These are phyloP conservation scores for Oryza officinalis DNA, from an alignment of 176 grass and related monocot genomes.

Conservation along the genomic window DNA sequence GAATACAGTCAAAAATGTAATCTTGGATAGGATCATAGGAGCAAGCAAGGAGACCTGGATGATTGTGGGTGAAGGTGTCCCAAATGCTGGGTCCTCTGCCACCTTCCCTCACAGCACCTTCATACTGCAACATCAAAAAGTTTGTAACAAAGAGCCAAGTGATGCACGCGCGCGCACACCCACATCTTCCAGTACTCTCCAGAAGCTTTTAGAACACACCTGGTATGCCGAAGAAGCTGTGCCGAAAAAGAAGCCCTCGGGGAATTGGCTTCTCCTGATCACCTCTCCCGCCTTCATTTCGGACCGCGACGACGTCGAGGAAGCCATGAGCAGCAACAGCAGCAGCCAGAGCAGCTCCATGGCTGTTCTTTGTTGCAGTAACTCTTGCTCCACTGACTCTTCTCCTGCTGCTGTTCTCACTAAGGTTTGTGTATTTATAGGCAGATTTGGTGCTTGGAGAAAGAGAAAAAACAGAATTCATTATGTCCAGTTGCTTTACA, in stretches of 20 bases:
- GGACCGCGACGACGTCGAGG: not conserved
- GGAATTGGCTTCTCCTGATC: conserved; percentile 50
- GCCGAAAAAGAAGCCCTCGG: conserved; percentile 66
- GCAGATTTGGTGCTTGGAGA: not conserved
- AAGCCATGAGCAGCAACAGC: not conserved
- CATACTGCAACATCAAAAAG: conserved; percentile 54
- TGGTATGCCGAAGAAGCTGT: conserved; percentile 84
- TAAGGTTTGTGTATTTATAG: conserved; percentile 20
- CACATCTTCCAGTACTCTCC: not conserved
- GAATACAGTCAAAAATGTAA: not conserved
- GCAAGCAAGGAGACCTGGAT: conserved; percentile 60
- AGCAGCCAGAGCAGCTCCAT: conserved; percentile 14
- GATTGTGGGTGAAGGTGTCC: conserved; percentile 73
- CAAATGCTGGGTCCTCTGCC: conserved; percentile 73
- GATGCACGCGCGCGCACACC: not conserved
- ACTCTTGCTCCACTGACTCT: not conserved
- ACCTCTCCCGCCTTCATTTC: not conserved
- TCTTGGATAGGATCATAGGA: conserved; percentile 5
- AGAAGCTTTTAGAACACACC: conserved; percentile 40
- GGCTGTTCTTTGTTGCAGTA: not conserved
- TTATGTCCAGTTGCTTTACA: conserved; percentile 3
- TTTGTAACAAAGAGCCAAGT: not conserved
- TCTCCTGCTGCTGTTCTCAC: not conserved
- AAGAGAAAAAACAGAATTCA: not conserved
- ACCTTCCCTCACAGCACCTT: conserved; percentile 66